A percentile compares a stretch with the other conserved stretches of the same genome.
These are phyloP conservation scores for Tuber indicum DNA, from an alignment of 495 filamentous ascomycete species.

Conservation along the genomic window DNA sequence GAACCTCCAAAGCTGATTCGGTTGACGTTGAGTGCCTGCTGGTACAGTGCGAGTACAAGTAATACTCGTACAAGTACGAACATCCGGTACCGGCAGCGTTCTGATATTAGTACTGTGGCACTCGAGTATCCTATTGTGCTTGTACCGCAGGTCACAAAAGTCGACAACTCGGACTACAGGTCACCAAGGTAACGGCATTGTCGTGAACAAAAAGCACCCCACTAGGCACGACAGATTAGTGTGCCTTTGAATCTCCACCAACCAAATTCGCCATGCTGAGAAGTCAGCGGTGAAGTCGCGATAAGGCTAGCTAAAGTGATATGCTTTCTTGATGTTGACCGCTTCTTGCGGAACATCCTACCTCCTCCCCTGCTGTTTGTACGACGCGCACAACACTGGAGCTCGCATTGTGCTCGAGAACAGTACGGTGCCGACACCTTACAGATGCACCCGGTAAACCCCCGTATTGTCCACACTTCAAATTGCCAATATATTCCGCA, in stretches of 20 bases:
- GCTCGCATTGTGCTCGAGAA: neutral
- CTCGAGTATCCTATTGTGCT: neutral
- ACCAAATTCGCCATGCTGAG: conserved; percentile 1
- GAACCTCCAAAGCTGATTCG: conserved; percentile 1
- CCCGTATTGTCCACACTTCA: neutral
- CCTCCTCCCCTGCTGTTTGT: neutral
- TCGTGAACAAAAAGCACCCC: conserved; percentile 5
- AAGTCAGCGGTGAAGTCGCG: conserved; percentile 10
- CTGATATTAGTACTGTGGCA: no score
- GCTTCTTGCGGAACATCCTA: neutral
- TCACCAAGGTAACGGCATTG: neutral
- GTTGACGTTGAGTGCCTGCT: neutral
- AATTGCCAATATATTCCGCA: neutral
- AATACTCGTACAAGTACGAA: no score
- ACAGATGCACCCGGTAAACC: neutral
- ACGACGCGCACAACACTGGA: neutral
- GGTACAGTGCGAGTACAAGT: neutral
- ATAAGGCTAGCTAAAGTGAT: conserved; percentile 12
- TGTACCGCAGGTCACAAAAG: neutral
- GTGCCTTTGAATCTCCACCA: conserved; percentile 1
- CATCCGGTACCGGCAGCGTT: no score
- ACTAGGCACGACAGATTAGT: conserved; percentile 6
- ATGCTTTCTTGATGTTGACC: conserved; percentile 21
- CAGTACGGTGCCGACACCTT: neutral
- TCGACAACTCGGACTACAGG: neutral